Percentiles rank a stretch among this genome's conserved stretches.
phyloP scores from a whole-genome alignment of 1,284 basidiomycete species.

The Abortiporus biennis region DNA sequence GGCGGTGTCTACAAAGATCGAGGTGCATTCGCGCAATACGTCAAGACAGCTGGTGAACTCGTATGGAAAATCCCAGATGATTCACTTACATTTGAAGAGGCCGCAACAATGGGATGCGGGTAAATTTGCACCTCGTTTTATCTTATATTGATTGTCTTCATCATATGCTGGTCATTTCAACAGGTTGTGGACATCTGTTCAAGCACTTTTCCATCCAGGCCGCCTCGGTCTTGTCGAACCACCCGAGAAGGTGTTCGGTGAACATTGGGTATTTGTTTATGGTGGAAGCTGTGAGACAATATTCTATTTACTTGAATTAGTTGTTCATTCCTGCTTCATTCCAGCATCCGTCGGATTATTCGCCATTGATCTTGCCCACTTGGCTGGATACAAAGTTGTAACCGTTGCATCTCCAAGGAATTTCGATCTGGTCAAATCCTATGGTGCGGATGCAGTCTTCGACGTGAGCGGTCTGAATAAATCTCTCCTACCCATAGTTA shows the following conservation, averaged over 20 bases:
- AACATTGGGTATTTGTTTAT: slow-evolving; percentile 24
- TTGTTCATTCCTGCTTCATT: background rate
- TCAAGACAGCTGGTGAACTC: slow-evolving; percentile 24
- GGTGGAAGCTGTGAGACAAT: slow-evolving; percentile 25
- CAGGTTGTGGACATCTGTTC: slow-evolving; percentile 28
- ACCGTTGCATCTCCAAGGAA: slow-evolving; percentile 35
- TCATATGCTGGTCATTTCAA: background rate
- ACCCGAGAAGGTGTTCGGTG: slow-evolving; percentile 12
- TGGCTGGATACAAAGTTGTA: slow-evolving; percentile 34
- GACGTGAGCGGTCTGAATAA: slow-evolving; percentile 18
- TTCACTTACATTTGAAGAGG: slow-evolving; percentile 27
- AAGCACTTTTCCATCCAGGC: slow-evolving; percentile 25
- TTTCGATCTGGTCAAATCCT: slow-evolving; percentile 29
- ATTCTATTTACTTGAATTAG: background rate
- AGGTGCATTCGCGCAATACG: slow-evolving; percentile 37
- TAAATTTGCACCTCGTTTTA: slow-evolving; percentile 14
- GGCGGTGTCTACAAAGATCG: slow-evolving; percentile 18
- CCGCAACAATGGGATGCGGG: slow-evolving; percentile 31
- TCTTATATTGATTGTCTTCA: background rate
- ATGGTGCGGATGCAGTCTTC: slow-evolving; percentile 36
- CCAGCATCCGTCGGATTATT: slow-evolving; percentile 35
- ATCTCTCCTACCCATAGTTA: background rate
- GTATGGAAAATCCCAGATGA: slow-evolving; percentile 27
- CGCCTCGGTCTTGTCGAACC: slow-evolving; percentile 21
- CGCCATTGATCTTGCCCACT: slow-evolving; percentile 37